These are phyloP conservation scores for Metschnikowia dekortorum DNA, from an alignment of 805 yeast species.

Conservation along the genomic window DNA sequence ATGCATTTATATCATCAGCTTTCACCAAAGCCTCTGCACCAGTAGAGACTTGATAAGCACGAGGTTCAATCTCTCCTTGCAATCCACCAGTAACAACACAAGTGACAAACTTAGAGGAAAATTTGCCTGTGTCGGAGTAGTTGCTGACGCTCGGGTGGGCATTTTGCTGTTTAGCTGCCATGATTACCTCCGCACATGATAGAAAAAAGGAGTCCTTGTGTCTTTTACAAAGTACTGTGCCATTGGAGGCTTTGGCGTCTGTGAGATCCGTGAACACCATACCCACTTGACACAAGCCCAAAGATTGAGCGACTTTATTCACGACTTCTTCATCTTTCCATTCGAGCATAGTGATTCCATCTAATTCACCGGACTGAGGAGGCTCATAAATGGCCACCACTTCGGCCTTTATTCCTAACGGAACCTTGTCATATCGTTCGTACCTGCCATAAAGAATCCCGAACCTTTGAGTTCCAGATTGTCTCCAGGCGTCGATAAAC, in stretches of 20 bases:
- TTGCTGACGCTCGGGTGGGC: conserved; percentile 58
- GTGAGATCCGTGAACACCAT: conserved; percentile 83
- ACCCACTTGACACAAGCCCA: conserved; percentile 75
- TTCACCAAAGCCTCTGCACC: conserved; percentile 82
- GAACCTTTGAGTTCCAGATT: conserved; percentile 78
- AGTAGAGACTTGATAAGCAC: conserved; percentile 84
- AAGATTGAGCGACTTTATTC: conserved; percentile 47
- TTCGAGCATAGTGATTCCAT: conserved; percentile 62
- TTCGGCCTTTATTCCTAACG: conserved; percentile 89
- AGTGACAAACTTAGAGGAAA: conserved; percentile 88
- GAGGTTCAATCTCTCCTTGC: conserved; percentile 83
- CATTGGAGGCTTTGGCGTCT: conserved; percentile 83
- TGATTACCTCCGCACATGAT: conserved; percentile 78
- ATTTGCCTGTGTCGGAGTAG: conserved; percentile 59
- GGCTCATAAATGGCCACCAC: conserved; percentile 95
- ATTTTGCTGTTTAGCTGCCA: conserved; percentile 78
- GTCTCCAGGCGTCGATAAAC: conserved; percentile 91
- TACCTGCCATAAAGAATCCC: conserved; percentile 85
- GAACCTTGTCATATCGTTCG: conserved; percentile 73
- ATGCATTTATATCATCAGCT: conserved; percentile 81
- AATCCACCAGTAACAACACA: conserved; percentile 90
- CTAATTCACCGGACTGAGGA: conserved; percentile 79
- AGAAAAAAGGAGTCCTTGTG: conserved; percentile 88
- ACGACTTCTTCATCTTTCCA: conserved; percentile 56
- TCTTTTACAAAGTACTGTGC: conserved; percentile 86